Conservation (phyloP, 306 rosid genomes). For the Cicer arietinum region DNA sequence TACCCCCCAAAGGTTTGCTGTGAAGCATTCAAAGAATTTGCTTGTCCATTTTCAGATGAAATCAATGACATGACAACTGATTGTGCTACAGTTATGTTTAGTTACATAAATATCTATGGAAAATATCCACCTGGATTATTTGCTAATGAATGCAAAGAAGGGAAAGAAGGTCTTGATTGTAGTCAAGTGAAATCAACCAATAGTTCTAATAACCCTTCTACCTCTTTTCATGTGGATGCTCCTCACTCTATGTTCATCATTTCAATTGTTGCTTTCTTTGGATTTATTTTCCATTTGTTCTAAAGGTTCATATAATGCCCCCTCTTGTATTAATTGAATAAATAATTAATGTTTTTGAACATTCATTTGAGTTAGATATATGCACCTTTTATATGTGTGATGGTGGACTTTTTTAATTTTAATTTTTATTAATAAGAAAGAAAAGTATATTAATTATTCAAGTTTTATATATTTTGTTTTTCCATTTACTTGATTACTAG, state of each 20-base stretch:
- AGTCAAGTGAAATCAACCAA: not conserved
- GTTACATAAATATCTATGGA: slow-evolving; percentile 87
- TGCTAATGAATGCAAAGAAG: slow-evolving; percentile 75
- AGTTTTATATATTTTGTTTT: not conserved
- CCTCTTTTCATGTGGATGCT: slow-evolving; percentile 29
- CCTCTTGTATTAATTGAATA: slow-evolving; percentile 32
- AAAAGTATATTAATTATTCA: slow-evolving; percentile 21
- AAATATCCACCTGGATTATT: slow-evolving; percentile 92
- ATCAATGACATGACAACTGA: slow-evolving; percentile 58
- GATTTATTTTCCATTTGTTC: slow-evolving; percentile 43
- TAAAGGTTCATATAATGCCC: slow-evolving; percentile 21
- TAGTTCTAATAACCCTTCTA: not conserved
- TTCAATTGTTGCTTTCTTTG: slow-evolving; percentile 37
- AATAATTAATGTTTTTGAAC: no score
- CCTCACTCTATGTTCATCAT: slow-evolving; percentile 37
- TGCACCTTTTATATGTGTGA: slow-evolving; percentile 38
- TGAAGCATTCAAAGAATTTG: slow-evolving; percentile 77
- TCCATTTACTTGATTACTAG: not conserved
- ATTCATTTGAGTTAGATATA: not conserved
- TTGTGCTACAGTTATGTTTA: slow-evolving; percentile 80
- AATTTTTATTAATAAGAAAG: slow-evolving; percentile 6
- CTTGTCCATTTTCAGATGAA: slow-evolving; percentile 61
- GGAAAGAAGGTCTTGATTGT: slow-evolving; percentile 69
- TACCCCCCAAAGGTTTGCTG: slow-evolving; percentile 74
- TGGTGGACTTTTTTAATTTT: not conserved